Evolutionary conservation across 352 stramenopile species (phyloP).

Genomic region (Phytophthora litchii): DNA sequence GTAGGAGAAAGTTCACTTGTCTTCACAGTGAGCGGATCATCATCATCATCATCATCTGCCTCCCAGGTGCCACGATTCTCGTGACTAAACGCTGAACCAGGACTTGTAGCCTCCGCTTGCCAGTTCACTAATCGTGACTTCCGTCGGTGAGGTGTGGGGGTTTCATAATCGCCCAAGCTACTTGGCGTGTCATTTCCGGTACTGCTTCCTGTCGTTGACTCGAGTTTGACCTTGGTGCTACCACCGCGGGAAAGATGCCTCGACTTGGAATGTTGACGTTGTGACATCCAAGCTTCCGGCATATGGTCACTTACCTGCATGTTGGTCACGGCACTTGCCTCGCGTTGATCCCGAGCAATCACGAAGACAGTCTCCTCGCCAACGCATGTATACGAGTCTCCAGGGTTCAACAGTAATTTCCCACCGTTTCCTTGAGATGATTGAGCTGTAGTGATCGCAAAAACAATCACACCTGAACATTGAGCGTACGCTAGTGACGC

Average conservation of each 20-base stretch:
- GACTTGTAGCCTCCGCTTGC: constrained; percentile 21
- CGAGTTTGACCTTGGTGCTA: constrained; percentile 16
- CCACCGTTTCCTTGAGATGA: constrained; percentile 20
- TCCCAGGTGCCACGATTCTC: constrained; percentile 25
- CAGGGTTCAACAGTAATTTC: constrained; percentile 75
- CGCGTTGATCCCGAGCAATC: constrained; percentile 54
- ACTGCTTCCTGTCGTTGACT: constrained; percentile 26
- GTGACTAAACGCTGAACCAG: constrained; percentile 12
- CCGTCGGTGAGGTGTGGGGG: constrained; percentile 17
- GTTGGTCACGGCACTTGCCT: constrained; percentile 31
- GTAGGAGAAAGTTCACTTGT: constrained; percentile 17
- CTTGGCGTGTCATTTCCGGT: constrained; percentile 27
- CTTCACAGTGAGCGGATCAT: constrained; percentile 17
- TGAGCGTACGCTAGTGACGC: constrained; percentile 73
- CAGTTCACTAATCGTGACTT: constrained; percentile 34
- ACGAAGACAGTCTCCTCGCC: constrained; percentile 75
- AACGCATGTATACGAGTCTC: constrained; percentile 71
- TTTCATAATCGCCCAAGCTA: constrained; percentile 15
- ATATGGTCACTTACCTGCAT: constrained; percentile 24
- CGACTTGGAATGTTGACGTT: constrained; percentile 14
- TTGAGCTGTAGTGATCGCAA: constrained; percentile 53
- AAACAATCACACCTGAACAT: constrained; percentile 75
- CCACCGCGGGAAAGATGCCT: constrained; percentile 22
- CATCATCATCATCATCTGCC: constrained; percentile 27
- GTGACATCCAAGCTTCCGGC: constrained; percentile 31